Evolutionary conservation across 2,329 filamentous ascomycete genomes (phyloP).

Genomic region (Aspergillus luchuensis): DNA sequence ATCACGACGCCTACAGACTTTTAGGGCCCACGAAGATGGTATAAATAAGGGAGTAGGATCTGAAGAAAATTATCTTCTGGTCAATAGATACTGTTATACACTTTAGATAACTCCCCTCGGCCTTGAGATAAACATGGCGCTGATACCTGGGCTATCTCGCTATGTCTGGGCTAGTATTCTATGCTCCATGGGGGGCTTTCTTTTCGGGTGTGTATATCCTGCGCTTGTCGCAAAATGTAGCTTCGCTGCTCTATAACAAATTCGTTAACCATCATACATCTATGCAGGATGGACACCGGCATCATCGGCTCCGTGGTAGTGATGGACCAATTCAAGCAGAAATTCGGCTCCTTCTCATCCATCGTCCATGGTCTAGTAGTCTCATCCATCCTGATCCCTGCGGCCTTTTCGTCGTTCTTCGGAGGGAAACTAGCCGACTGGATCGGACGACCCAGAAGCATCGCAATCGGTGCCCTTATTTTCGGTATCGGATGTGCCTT

Average conservation of each 20-base stretch:
- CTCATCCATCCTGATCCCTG: constrained; percentile 61
- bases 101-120: too few relatives aligned
- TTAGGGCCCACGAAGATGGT: too few relatives aligned
- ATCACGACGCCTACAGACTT: too few relatives aligned
- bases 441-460: constrained; percentile 54
- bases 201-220: neutral
- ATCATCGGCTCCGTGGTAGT: constrained; percentile 62
- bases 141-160: neutral
- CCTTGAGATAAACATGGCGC: neutral
- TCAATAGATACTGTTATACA: too few relatives aligned
- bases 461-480: constrained; percentile 53
- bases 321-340: constrained; percentile 55
- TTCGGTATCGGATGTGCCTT: constrained; percentile 58
- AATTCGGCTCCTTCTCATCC: constrained; percentile 55
- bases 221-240: too few relatives aligned
- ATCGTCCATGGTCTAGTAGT: constrained; percentile 61
- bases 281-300: constrained; percentile 51
- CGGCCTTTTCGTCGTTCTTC: constrained; percentile 59
- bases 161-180: neutral
- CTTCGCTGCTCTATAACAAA: too few relatives aligned
- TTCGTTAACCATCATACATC: neutral
- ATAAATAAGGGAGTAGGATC: too few relatives aligned
- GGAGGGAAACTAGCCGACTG: constrained; percentile 57
- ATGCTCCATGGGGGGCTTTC: neutral
- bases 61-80: too few relatives aligned